A percentile compares a stretch with the other conserved stretches of the same genome.
Conservation (phyloP, 768 basidiomycete species). For the Solioccasus polychromus region DNA sequence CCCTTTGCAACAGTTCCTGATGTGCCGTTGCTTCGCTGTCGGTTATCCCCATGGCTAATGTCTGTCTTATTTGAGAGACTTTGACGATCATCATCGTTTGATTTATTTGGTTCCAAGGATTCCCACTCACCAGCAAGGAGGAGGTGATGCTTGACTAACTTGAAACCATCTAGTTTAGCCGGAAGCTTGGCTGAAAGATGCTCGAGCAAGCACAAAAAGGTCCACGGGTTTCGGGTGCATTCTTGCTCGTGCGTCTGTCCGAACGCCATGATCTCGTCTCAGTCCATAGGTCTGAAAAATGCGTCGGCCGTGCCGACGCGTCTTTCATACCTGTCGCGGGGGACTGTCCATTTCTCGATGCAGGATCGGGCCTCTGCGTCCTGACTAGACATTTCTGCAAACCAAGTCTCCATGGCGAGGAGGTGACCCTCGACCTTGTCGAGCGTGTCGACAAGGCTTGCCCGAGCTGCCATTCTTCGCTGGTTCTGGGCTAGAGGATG, state of each 20-base stretch:
- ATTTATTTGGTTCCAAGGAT: no score
- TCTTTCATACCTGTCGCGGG: neutral
- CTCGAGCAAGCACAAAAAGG: neutral
- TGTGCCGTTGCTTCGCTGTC: neutral
- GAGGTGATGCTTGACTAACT: neutral
- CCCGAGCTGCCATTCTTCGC: no score
- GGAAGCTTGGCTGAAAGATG: neutral
- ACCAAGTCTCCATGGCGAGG: neutral
- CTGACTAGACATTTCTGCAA: neutral
- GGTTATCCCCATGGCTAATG: neutral
- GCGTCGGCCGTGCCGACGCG: neutral
- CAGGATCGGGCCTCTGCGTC: neutral
- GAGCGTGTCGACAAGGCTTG: neutral
- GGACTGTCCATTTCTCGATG: neutral
- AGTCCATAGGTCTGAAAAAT: neutral
- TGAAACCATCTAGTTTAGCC: neutral
- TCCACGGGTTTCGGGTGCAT: neutral
- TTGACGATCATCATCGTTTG: no score
- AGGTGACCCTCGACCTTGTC: neutral
- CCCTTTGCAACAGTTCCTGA: neutral
- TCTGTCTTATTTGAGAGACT: no score
- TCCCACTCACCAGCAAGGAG: neutral
- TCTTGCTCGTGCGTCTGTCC: neutral
- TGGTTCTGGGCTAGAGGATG: no score
- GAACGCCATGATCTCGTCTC: slow-evolving; percentile 1